phyloP scores from a whole-genome alignment of 805 yeast species.

The Saccharomyces mikatae region DNA sequence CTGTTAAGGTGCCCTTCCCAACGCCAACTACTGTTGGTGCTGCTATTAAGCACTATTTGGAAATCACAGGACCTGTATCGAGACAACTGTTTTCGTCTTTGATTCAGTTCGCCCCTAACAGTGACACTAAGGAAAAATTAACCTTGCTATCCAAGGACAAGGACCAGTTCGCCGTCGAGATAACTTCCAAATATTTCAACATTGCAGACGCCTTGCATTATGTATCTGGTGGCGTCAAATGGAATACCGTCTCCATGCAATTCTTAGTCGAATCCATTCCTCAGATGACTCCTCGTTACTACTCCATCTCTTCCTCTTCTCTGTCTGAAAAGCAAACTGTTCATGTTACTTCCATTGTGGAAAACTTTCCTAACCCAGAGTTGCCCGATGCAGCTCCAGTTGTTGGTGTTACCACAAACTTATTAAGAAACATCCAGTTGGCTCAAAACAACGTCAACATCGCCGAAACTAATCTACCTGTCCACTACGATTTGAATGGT shows the following conservation, averaged over 20 bases:
- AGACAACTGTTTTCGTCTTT: slow-evolving; percentile 73
- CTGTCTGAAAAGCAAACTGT: slow-evolving; percentile 63
- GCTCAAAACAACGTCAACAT: slow-evolving; percentile 42
- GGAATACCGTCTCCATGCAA: slow-evolving; percentile 75
- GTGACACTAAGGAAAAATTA: slow-evolving; percentile 35
- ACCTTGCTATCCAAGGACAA: slow-evolving; percentile 56
- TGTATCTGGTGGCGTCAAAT: slow-evolving; percentile 56
- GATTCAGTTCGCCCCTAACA: slow-evolving; percentile 76
- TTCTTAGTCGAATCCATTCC: slow-evolving; percentile 75
- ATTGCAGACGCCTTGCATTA: slow-evolving; percentile 63
- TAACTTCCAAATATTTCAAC: slow-evolving; percentile 55
- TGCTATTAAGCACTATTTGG: slow-evolving; percentile 76
- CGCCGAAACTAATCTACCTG: slow-evolving; percentile 28
- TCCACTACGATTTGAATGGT: slow-evolving; percentile 68
- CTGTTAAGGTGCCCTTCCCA: slow-evolving; percentile 56
- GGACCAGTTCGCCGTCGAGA: slow-evolving; percentile 53
- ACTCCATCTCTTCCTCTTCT: slow-evolving; percentile 90
- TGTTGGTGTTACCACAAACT: slow-evolving; percentile 83
- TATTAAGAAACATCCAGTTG: slow-evolving; percentile 63
- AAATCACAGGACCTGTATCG: slow-evolving; percentile 87
- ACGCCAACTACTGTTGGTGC: slow-evolving; percentile 86
- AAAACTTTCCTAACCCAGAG: slow-evolving; percentile 39
- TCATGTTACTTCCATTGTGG: slow-evolving; percentile 89
- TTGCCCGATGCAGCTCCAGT: slow-evolving; percentile 23
- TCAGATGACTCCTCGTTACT: slow-evolving; percentile 86